Evolutionary conservation across 345 rosid genomes (phyloP), one percentile per base, ranked within the genome.

Genomic region (Hevea brasiliensis): DNA sequence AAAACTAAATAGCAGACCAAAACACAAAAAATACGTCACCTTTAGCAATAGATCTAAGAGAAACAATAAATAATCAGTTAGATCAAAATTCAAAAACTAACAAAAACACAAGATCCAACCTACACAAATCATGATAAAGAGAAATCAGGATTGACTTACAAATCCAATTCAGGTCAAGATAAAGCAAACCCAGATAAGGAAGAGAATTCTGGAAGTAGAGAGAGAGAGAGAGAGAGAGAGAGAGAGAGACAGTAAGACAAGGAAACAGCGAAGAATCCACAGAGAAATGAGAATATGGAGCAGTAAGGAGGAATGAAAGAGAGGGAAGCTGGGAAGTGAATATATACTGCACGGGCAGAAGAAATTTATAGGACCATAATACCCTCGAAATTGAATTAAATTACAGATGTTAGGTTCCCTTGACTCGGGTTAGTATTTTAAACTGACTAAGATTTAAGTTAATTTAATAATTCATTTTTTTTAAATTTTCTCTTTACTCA

Each of bases 1-100:
- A 70, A 70, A 69, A 53, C 50, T 13, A 29, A 29, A 67, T 8
- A 54, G 12, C 57, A 58, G 9, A 32, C 37, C 37, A 32, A 32
- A 4, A 3, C 32, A 56, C 17, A 20, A 26, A 3, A 64, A 24
- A 15, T n/a, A 58, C 15, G 14, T 17, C 42, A 58, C 29, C 42
- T 74, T 57, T 26, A 50, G 23, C 61, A 57, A 61, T 53, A 77
- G 74, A 77, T 77, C 84, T 71, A 42, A 17, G 21, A 68, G 42
- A 76, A 14, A 20, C 37, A 73, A 55, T 45, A 23, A 65, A 50
- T 32, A 32, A 32, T 4, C 11, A 61, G 15, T 56, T 61, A 70
- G 61, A 73, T 74, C 61, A 70, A 3, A 62, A 48, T 66, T n/a
- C 35, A 50, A 54, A 61, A 8, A n/a, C 3, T 1, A 32, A 53